phyloP scores from a whole-genome alignment of 768 basidiomycete genomes.

The Rubroboletus pulcherrimus region DNA sequence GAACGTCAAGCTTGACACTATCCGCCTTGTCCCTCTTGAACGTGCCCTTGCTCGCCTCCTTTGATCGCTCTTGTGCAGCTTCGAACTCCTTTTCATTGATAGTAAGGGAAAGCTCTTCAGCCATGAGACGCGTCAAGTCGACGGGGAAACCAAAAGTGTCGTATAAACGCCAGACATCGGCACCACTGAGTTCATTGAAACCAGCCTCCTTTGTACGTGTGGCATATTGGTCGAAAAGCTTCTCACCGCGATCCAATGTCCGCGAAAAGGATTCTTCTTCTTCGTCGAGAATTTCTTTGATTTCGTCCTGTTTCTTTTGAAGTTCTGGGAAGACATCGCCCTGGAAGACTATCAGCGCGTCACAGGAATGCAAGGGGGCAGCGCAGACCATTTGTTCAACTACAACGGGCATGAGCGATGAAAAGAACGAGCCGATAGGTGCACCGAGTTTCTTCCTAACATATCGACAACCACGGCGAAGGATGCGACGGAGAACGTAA shows the following conservation, averaged over 20 bases:
- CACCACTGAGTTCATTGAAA: constrained; percentile 68
- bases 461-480: constrained; percentile 92
- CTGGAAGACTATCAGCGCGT: constrained; percentile 38
- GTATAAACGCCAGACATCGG: constrained; percentile 95
- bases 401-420: constrained; percentile 83
- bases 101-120: constrained; percentile 81
- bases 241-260: constrained; percentile 96
- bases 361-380: neutral
- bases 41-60: constrained; percentile 86
- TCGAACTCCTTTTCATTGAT: constrained; percentile 90
- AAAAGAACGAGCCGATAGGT: constrained; percentile 92
- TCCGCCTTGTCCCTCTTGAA: constrained; percentile 65
- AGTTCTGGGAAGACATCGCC: constrained; percentile 91
- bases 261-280: constrained; percentile 97
- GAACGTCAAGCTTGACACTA: constrained; percentile 90
- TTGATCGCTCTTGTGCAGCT: constrained; percentile 80
- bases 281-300: constrained; percentile 94
- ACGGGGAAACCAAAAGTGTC: constrained; percentile 99
- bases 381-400: constrained; percentile 77
- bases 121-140: constrained; percentile 95
- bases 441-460: constrained; percentile 93
- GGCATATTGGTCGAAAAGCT: constrained; percentile 88
- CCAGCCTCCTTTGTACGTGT: constrained; percentile 59
- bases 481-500: constrained; percentile 92
- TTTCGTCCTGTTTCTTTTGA: constrained; percentile 70